Conservation (phyloP, 306 rosid genomes). For the cucumber (Cucumis sativus) region Cucumber_9930_V3 NC_026660.2:26207501-26208000, state of each 20-base stretch:
- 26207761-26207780: neutral
- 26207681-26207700: neutral
- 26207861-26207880: neutral
- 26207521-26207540: neutral
- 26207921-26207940: neutral
- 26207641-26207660: neutral
- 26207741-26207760: neutral
- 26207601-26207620: neutral
- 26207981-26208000: too few species aligned
- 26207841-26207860: neutral
- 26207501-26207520: neutral
- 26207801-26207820: slow-evolving; percentile 2
- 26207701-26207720: neutral
- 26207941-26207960: neutral
- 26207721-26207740: too few species aligned
- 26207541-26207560: neutral
- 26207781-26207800: neutral
- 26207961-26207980: neutral
- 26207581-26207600: neutral
- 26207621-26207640: neutral
- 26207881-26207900: neutral
- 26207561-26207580: too few species aligned
- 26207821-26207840: neutral
- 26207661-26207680: neutral
- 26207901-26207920: neutral